phyloP scores from a whole-genome alignment of 2,329 filamentous ascomycete species.

The Ophiocordyceps camponoti-leonardi region DNA sequence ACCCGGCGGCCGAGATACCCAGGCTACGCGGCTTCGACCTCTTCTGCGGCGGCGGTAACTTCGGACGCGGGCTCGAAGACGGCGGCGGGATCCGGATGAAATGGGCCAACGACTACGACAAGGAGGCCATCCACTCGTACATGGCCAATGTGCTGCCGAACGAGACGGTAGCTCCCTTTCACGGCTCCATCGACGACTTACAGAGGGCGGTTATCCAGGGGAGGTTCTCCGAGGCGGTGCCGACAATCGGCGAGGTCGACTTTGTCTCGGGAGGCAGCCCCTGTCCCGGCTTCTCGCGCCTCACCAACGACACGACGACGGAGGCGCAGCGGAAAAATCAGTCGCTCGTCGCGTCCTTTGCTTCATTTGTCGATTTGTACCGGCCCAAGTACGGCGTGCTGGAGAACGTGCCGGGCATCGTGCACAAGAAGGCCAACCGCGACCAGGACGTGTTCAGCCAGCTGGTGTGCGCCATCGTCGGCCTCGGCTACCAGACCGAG shows the following conservation, averaged over 20 bases:
- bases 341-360: slow-evolving; percentile 62
- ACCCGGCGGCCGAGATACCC: slow-evolving; percentile 18
- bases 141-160: slow-evolving; percentile 41
- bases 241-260: slow-evolving; percentile 44
- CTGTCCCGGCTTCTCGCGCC: slow-evolving; percentile 55
- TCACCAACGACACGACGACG: slow-evolving; percentile 42
- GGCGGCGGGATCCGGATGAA: slow-evolving; percentile 45
- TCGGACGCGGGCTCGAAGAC: slow-evolving; percentile 62
- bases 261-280: slow-evolving; percentile 59
- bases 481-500: slow-evolving; percentile 59
- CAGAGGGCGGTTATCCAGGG: slow-evolving; percentile 38
- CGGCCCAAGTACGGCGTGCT: slow-evolving; percentile 58
- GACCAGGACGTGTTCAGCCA: slow-evolving; percentile 55
- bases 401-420: slow-evolving; percentile 59
- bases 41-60: slow-evolving; percentile 63
- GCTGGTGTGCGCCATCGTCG: slow-evolving; percentile 54
- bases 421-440: slow-evolving; percentile 25
- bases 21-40: slow-evolving; percentile 48
- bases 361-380: slow-evolving; percentile 57
- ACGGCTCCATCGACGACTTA: slow-evolving; percentile 57
- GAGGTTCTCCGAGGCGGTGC: slow-evolving; percentile 26
- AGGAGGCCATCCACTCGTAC: slow-evolving; percentile 52
- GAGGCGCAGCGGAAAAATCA: slow-evolving; percentile 47
- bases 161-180: slow-evolving; percentile 33
- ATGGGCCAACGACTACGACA: slow-evolving; percentile 51